phyloP scores from a whole-genome alignment of 2,329 filamentous ascomycete genomes.

The Samsoniella hepiali region DNA sequence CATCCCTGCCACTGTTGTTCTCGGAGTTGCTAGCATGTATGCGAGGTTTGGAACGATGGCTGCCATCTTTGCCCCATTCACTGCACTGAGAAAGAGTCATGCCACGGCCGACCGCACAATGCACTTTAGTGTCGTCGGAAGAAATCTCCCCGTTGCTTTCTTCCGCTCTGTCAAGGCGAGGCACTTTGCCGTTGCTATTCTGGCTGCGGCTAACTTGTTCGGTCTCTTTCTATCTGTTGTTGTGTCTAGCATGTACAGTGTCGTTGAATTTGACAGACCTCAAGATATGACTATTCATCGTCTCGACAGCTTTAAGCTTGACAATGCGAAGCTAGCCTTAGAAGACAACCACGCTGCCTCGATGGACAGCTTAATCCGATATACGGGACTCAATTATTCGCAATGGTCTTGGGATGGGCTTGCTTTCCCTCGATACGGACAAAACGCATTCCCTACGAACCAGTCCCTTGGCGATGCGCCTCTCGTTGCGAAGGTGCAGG shows the following conservation, averaged over 20 bases:
- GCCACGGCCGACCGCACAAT: slow-evolving; percentile 23
- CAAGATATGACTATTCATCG: slow-evolving; percentile 27
- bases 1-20: slow-evolving; percentile 22
- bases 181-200: slow-evolving; percentile 25
- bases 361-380: slow-evolving; percentile 28
- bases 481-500: slow-evolving; percentile 22
- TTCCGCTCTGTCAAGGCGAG: slow-evolving; percentile 22
- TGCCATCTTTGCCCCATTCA: slow-evolving; percentile 26
- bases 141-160: slow-evolving; percentile 24
- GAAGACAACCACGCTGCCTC: slow-evolving; percentile 26
- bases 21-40: slow-evolving; percentile 24
- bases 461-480: slow-evolving; percentile 16
- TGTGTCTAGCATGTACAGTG: slow-evolving; percentile 27
- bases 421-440: slow-evolving; percentile 25
- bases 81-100: slow-evolving; percentile 23
- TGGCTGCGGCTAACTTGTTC: background rate
- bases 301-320: slow-evolving; percentile 27
- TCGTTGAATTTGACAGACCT: slow-evolving; percentile 24
- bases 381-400: slow-evolving; percentile 29
- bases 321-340: slow-evolving; percentile 23
- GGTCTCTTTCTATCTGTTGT: slow-evolving; percentile 20
- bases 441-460: slow-evolving; percentile 14
- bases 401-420: slow-evolving; percentile 32
- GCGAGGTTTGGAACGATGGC: slow-evolving; percentile 23
- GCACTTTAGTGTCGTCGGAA: slow-evolving; percentile 23